Evolutionary conservation across 441 rosid species (phyloP), one percentile per base, ranked within the genome.

Genomic region (Sinapis alba): DNA sequence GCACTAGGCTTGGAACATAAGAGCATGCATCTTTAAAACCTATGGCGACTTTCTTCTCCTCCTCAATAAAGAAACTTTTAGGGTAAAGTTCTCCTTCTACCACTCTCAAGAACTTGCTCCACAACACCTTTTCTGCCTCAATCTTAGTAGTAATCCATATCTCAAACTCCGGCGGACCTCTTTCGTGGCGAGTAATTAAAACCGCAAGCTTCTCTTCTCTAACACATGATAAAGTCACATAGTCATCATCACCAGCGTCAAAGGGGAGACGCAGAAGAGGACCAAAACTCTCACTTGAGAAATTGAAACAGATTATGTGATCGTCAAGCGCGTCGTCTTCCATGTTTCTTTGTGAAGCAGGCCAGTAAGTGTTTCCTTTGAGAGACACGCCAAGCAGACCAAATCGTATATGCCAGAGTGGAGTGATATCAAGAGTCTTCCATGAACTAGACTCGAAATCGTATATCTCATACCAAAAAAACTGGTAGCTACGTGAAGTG

Each of bases 241-340:
- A 7, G 62, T 26, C 36, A 58, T 1, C 0, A n/a, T 6, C 0
- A 5, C 19, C 6, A 58, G 12, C 12, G 19, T 26, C 5, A 26
- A 26, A 58, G 0, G 62, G 62, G 12, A 26, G 11, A 58, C 20
- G 62, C 34, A 58, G 20, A 58, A n/a, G 62, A 1, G 62, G 36
- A 3, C 62, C 60, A 56, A 56, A 56, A 13, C 7, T 56, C 30
- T 56, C 16, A 6, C 16, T 56, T 12, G 60, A 11, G n/a, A 58
- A 58, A 58, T 58, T 20, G 30, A 58, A 58, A 58, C 36, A 58
- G 62, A 58, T 58, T 26, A 43, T 43, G 12, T 26, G 36, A 58
- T 3, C 11, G 7, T 54, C 28, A 57, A 24, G 19, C 19, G 1
- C 16, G 18, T n/a, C 7, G n/a, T 43, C 50, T 43, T 34, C 41